Percentiles rank a stretch among this genome's conserved stretches.
Conservation (phyloP, 768 basidiomycete genomes). For the Kwoniella bestiolae region DNA sequence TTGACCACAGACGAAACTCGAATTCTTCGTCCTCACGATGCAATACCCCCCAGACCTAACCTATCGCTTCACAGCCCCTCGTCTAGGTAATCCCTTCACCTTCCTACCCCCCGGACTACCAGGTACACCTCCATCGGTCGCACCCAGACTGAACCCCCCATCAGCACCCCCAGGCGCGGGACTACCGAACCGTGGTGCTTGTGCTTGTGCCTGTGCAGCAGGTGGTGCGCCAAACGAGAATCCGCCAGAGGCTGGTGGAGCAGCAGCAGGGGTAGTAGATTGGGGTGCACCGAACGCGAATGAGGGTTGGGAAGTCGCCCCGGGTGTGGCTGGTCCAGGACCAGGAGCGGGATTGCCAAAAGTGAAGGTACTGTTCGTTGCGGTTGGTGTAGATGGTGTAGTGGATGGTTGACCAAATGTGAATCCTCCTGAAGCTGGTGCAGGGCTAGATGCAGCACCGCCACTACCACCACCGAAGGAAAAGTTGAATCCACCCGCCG, state of each 20-base stretch:
- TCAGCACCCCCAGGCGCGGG: slow-evolving; percentile 14
- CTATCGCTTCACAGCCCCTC: slow-evolving; percentile 26
- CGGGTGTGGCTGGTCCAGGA: slow-evolving; percentile 2
- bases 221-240: slow-evolving; percentile 24
- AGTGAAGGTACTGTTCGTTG: not conserved
- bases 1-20: not conserved
- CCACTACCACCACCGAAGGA: slow-evolving; percentile 15
- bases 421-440: slow-evolving; percentile 16
- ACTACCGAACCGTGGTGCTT: slow-evolving; percentile 25
- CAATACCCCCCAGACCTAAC: not conserved
- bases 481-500: slow-evolving; percentile 18
- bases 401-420: slow-evolving; percentile 13
- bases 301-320: not conserved
- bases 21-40: not conserved
- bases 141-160: slow-evolving; percentile 27
- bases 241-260: slow-evolving; percentile 10
- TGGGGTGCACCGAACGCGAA: slow-evolving; percentile 13
- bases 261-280: slow-evolving; percentile 18
- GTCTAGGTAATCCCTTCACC: slow-evolving; percentile 24
- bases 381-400: slow-evolving; percentile 4
- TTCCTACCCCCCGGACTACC: slow-evolving; percentile 26
- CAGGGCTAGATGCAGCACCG: slow-evolving; percentile 11
- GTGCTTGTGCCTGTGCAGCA: not conserved
- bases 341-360: slow-evolving; percentile 8
- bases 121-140: slow-evolving; percentile 15